Conservation (phyloP, 257 asterid species). For the Asclepias syriaca region DNA sequence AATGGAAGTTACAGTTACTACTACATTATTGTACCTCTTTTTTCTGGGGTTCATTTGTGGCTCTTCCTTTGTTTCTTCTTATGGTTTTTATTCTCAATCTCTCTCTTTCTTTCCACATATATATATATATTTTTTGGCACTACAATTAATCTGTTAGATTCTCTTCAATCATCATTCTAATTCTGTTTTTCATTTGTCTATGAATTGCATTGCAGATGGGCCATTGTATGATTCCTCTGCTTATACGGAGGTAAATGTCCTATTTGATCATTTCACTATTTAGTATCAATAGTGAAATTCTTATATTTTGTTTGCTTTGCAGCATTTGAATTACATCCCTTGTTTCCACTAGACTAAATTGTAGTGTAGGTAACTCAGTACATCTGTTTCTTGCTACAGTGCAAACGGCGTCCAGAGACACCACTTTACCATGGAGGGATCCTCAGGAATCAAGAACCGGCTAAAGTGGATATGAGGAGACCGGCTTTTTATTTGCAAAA, state of each 20-base stretch:
- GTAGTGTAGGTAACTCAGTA: not conserved
- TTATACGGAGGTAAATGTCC: slow-evolving; percentile 41
- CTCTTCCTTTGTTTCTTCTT: slow-evolving; percentile 23
- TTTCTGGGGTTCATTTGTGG: slow-evolving; percentile 17
- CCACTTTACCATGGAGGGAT: slow-evolving; percentile 72
- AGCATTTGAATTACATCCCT: too few species aligned
- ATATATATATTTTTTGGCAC: too few species aligned
- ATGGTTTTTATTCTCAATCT: slow-evolving; percentile 24
- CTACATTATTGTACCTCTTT: slow-evolving; percentile 15
- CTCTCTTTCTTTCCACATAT: slow-evolving; percentile 7
- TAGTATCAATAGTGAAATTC: too few species aligned
- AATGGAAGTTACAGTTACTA: slow-evolving; percentile 19
- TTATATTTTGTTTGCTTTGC: not conserved
- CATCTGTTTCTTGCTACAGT: slow-evolving; percentile 25
- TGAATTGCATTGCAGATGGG: slow-evolving; percentile 53
- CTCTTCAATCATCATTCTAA: not conserved
- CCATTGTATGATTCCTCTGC: slow-evolving; percentile 79
- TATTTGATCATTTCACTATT: not conserved
- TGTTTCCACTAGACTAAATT: not conserved
- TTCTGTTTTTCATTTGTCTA: not conserved
- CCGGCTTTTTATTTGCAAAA: slow-evolving; percentile 35
- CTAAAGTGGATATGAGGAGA: slow-evolving; percentile 15
- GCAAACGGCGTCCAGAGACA: slow-evolving; percentile 47
- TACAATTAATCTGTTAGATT: not conserved
- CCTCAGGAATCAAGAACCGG: slow-evolving; percentile 30